These are phyloP conservation scores for Naganishia randhawae DNA, from an alignment of 768 basidiomycete species.

Conservation along the genomic window DNA sequence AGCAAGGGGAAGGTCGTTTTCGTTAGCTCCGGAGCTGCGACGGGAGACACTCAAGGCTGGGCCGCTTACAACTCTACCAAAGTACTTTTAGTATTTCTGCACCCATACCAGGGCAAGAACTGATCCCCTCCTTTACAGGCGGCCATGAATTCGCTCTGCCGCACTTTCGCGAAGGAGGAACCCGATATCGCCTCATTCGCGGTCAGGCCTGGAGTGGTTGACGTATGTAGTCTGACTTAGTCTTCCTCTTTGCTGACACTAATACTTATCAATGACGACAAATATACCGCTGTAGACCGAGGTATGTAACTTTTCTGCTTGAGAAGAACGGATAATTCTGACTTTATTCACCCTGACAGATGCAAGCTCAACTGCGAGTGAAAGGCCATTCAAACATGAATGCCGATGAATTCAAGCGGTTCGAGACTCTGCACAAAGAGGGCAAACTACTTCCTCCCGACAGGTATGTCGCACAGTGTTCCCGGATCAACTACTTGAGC, in stretches of 20 bases:
- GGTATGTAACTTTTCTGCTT: neutral
- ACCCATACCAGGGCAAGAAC: neutral
- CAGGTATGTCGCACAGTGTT: slow-evolving; percentile 21
- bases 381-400: slow-evolving; percentile 24
- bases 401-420: slow-evolving; percentile 27
- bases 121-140: slow-evolving; percentile 58
- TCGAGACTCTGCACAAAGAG: slow-evolving; percentile 26
- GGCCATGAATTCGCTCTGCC: slow-evolving; percentile 80
- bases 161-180: slow-evolving; percentile 82
- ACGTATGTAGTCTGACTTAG: slow-evolving; percentile 50
- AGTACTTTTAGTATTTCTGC: neutral
- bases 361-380: slow-evolving; percentile 31
- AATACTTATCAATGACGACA: neutral
- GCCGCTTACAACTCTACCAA: slow-evolving; percentile 52
- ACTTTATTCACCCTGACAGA: slow-evolving; percentile 13
- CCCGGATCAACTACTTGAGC: neutral
- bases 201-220: slow-evolving; percentile 80
- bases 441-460: slow-evolving; percentile 30
- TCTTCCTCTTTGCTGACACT: neutral
- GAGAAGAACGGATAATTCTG: neutral
- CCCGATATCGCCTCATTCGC: slow-evolving; percentile 69
- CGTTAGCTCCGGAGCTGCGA: slow-evolving; percentile 79
- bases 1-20: slow-evolving; percentile 62
- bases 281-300: neutral
- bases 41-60: slow-evolving; percentile 66